Base-by-base conservation (phyloP, 2,329 filamentous ascomycete genomes). In the Conoideocrella luteorostrata region DNA sequence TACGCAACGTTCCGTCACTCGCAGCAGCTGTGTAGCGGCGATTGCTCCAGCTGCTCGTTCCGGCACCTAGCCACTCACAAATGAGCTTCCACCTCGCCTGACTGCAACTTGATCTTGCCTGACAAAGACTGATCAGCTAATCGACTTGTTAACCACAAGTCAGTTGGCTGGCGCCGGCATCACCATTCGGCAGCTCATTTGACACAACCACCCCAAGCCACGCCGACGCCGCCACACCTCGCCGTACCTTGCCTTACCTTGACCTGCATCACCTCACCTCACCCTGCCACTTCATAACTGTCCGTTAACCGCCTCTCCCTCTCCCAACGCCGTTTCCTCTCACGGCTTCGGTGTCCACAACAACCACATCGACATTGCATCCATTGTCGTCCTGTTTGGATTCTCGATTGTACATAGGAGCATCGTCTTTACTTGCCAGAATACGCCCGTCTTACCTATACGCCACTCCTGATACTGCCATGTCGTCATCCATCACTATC, bases 401-500 rank as follows among this genome's bases (percentile, higher is more conserved):
- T 23, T 36, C 34, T 37, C n/a, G 15, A 17, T 7, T 36, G 10
- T n/a, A 17, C 30, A 18, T 13, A 18, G n/a, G 5, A 20, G 6
- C 39, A 17, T 24, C 15, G 4, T 7, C 17, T 12, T 17, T 10
- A 11, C 29, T 26, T 21, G 37, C 29, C 11, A 29, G 17, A 36
- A 39, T 18, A 23, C 30, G 26, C 21, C 38, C 36, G 21, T 28
- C 11, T 41, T 21, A 29, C 15, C 35, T n/a, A 17, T 32, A 15
- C 29, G 34, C 20, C 26, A 20, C 22, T 21, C 40, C 37, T 43
- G 47, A 36, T 50, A 46, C 54, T 50, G 64, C 50, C 52, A 80
- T 84, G 79, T 82, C 80, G 47, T 81, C 81, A 47, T 84, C 80
- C 47, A 87, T 87, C 65, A 71, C 75, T 51, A 88, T 88, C 54